Evolutionary conservation across 495 filamentous ascomycete species (phyloP), one percentile per base, ranked within the genome.

Genomic region (Aspergillus homomorphus): DNA sequence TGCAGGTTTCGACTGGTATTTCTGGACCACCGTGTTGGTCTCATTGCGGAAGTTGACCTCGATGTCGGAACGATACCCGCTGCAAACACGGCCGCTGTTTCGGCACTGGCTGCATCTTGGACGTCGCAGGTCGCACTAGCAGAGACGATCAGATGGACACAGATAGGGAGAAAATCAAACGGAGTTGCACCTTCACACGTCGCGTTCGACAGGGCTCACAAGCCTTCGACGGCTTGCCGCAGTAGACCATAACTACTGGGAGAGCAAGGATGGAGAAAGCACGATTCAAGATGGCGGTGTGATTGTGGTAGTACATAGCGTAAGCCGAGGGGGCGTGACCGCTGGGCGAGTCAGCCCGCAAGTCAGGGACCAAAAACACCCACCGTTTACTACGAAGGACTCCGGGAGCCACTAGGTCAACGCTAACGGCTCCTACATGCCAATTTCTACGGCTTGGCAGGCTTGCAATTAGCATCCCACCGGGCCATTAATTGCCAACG

Each of bases 201-300:
- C 46, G 20, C 15, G n/a, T 50, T 1, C 46, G 22, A 26, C 20
- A 26, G 12, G 46, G 46, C 22, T 50, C 22, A n/a, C 46, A 50
- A 15, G 46, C 46, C 21, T 50, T 50, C 15, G 46, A 50, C 9
- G 22, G 46, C 21, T 26, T 24, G 5, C 46, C 20, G 2, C 46
- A 50, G 22, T 24, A 48, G 7, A 60, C 48, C 51, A 50, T 54
- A n/a, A n/a, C n/a, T n/a, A n/a, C n/a, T n/a, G n/a, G n/a, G n/a
- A n/a, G n/a, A n/a, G n/a, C n/a, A n/a, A n/a, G n/a, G n/a, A n/a
- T n/a, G n/a, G n/a, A n/a, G n/a, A n/a, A n/a, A n/a, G n/a, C n/a
- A n/a, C n/a, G n/a, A n/a, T n/a, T n/a, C n/a, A n/a, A n/a, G n/a
- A n/a, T n/a, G n/a, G n/a, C n/a, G n/a, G n/a, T n/a, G n/a, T n/a